Conservation (phyloP, 2,329 filamentous ascomycete species). For the Thelonectria rubi region DNA sequence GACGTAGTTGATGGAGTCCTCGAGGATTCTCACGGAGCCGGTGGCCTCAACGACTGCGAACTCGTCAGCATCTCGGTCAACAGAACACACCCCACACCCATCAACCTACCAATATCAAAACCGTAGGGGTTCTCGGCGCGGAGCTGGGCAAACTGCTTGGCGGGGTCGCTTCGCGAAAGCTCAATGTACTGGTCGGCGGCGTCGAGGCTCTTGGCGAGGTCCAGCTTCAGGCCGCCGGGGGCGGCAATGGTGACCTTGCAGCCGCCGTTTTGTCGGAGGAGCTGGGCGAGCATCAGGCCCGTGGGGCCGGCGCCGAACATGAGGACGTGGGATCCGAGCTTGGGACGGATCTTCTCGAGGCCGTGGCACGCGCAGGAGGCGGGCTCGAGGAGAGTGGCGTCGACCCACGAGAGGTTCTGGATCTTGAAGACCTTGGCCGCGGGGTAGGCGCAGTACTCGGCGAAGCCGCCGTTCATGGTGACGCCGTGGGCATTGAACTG, state of each 20-base stretch:
- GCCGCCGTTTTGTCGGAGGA: slow-evolving; percentile 71
- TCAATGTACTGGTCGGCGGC: slow-evolving; percentile 64
- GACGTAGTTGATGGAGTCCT: slow-evolving; percentile 76
- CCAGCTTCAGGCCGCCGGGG: slow-evolving; percentile 74
- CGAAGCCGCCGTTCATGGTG: slow-evolving; percentile 76
- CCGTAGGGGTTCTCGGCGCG: slow-evolving; percentile 74
- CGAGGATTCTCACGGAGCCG: slow-evolving; percentile 73
- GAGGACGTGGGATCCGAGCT: slow-evolving; percentile 70
- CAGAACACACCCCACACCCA: too few species aligned
- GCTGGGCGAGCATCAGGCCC: slow-evolving; percentile 70
- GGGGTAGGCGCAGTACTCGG: slow-evolving; percentile 70
- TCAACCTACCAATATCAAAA: slow-evolving; percentile 69
- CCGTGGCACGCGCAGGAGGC: slow-evolving; percentile 77
- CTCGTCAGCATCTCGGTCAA: slow-evolving; percentile 27
- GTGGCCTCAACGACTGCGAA: slow-evolving; percentile 70
- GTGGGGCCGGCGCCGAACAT: slow-evolving; percentile 75
- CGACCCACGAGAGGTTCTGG: slow-evolving; percentile 71
- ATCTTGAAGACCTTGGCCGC: slow-evolving; percentile 70
- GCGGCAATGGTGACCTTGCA: slow-evolving; percentile 76
- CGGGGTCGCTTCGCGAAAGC: slow-evolving; percentile 63
- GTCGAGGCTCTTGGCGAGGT: slow-evolving; percentile 68
- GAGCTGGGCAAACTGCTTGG: slow-evolving; percentile 68
- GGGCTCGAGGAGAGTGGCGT: slow-evolving; percentile 75
- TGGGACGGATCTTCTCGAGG: slow-evolving; percentile 73
- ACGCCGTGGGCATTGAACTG: slow-evolving; percentile 71